Percentiles rank a stretch among this genome's conserved stretches.
phyloP scores from a whole-genome alignment of 2,329 filamentous ascomycete species.

The Colletotrichum lini region DNA sequence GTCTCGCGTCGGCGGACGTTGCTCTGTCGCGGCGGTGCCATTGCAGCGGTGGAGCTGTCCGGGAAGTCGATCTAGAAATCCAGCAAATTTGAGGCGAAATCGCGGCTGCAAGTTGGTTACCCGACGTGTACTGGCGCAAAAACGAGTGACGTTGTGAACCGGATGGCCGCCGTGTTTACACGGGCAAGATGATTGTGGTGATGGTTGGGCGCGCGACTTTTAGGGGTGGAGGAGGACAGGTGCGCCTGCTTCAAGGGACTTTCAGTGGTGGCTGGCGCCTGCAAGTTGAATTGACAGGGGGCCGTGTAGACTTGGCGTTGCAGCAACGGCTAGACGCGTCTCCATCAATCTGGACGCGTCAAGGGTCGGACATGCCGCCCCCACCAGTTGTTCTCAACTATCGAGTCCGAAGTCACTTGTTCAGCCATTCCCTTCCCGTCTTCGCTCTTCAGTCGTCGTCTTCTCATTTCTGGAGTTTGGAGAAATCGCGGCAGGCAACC shows the following conservation, averaged over 20 bases:
- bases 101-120: not conserved
- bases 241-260: slow-evolving; percentile 11
- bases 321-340: slow-evolving; percentile 41
- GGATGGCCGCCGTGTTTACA: slow-evolving; percentile 24
- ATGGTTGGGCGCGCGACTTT: slow-evolving; percentile 32
- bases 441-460: not conserved
- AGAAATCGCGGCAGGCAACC: too few relatives aligned
- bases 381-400: not conserved
- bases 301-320: slow-evolving; percentile 16
- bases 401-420: not conserved
- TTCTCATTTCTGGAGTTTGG: not conserved
- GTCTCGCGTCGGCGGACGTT: slow-evolving; percentile 50
- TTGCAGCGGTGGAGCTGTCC: slow-evolving; percentile 21
- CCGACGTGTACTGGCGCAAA: not conserved
- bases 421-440: not conserved
- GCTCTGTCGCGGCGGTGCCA: slow-evolving; percentile 37
- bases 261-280: slow-evolving; percentile 35
- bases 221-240: slow-evolving; percentile 20
- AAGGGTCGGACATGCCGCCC: slow-evolving; percentile 34
- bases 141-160: slow-evolving; percentile 2
- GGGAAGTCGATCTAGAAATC: not conserved
- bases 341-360: slow-evolving; percentile 44
- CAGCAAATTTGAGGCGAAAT: not conserved
- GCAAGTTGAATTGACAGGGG: slow-evolving; percentile 9
- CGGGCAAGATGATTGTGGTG: slow-evolving; percentile 10